These are phyloP conservation scores for Naganishia albida DNA, from an alignment of 1,284 basidiomycete species.

Conservation along the genomic window DNA sequence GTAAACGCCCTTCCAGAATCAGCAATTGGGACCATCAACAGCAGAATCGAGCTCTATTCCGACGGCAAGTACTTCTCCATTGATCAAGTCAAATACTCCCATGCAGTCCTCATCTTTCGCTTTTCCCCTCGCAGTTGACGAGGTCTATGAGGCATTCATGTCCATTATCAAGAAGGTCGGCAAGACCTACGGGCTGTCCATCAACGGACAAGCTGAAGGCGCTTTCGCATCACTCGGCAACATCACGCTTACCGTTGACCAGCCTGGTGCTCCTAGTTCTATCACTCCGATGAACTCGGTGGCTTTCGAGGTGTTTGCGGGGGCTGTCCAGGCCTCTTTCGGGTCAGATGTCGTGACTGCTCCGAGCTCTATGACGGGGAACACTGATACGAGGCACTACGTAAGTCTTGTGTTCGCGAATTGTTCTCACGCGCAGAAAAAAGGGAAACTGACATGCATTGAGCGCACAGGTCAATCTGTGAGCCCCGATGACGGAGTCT, in stretches of 20 bases:
- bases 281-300: conserved; percentile 18
- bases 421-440: too few species aligned
- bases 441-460: neutral
- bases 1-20: conserved; percentile 31
- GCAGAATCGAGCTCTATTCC: conserved; percentile 26
- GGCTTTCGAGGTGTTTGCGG: conserved; percentile 28
- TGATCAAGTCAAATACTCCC: too few species aligned
- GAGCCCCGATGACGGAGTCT: neutral
- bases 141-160: conserved; percentile 19
- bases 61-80: neutral
- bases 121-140: conserved; percentile 11
- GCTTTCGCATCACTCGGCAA: conserved; percentile 19
- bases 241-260: conserved; percentile 26
- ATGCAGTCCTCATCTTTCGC: neutral
- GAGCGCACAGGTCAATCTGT: conserved; percentile 17
- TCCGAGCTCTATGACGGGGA: conserved; percentile 32
- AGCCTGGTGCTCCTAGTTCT: conserved; percentile 18
- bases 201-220: conserved; percentile 3
- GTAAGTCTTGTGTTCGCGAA: conserved; percentile 8
- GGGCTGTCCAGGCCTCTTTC: conserved; percentile 29
- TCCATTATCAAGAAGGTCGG: conserved; percentile 27
- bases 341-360: conserved; percentile 29
- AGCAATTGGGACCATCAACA: conserved; percentile 26
- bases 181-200: conserved; percentile 10
- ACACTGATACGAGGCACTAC: conserved; percentile 29